A percentile compares a stretch with the other conserved stretches of the same genome.
These are phyloP conservation scores for Lolium multiflorum DNA, from an alignment of 176 grass and related monocot genomes.

Conservation along the genomic window DNA sequence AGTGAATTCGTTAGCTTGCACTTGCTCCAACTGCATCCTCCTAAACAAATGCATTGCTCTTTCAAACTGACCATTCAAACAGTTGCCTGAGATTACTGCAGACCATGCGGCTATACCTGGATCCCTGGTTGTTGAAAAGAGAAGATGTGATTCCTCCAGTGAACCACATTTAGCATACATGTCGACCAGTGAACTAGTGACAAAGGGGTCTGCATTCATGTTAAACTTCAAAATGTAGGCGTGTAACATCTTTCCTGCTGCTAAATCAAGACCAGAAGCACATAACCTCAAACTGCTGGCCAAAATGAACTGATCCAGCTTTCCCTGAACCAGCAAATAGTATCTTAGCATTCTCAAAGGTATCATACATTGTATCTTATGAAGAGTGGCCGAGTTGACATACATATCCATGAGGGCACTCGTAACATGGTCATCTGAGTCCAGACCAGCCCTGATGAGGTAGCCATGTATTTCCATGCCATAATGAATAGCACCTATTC, in stretches of 20 bases:
- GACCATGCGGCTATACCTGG: conserved; percentile 56
- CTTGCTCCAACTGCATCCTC: conserved; percentile 53
- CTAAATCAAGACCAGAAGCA: conserved; percentile 54
- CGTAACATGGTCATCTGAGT: conserved; percentile 58
- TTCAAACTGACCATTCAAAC: conserved; percentile 56
- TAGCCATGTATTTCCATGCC: conserved; percentile 73
- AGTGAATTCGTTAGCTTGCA: conserved; percentile 69
- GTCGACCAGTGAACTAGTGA: conserved; percentile 60
- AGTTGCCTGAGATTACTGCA: conserved; percentile 59
- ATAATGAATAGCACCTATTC: conserved; percentile 41
- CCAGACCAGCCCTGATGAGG: conserved; percentile 56
- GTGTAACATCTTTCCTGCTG: conserved; percentile 60
- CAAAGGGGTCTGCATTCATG: conserved; percentile 57
- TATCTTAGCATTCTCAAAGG: conserved; percentile 58
- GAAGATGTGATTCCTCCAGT: conserved; percentile 51
- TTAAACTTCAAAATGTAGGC: conserved; percentile 47
- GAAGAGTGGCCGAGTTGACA: conserved; percentile 38
- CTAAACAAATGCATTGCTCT: conserved; percentile 66
- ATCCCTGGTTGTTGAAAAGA: conserved; percentile 57
- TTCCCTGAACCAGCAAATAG: conserved; percentile 46
- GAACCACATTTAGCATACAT: conserved; percentile 72
- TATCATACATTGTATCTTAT: conserved; percentile 7
- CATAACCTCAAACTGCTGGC: conserved; percentile 65
- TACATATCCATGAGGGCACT: conserved; percentile 77
- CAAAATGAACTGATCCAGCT: conserved; percentile 64